Percentiles rank a stretch among this genome's conserved stretches.
Evolutionary conservation across 192 early-diverging fungal genomes (phyloP).

Genomic region (Coemansia sp.): DNA sequence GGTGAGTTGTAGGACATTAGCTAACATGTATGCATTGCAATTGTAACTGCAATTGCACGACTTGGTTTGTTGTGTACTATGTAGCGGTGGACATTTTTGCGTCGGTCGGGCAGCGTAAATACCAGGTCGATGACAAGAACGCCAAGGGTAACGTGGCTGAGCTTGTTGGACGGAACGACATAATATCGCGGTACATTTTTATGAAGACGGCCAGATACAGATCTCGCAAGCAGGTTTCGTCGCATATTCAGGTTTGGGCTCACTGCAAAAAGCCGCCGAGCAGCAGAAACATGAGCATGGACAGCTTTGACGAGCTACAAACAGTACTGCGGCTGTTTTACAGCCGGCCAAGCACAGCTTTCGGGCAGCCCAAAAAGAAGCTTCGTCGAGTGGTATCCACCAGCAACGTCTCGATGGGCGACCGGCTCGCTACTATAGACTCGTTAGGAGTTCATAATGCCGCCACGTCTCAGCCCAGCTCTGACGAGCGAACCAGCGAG

Average conservation of each 20-base stretch:
- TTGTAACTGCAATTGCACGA: slow-evolving; percentile 1
- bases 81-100: slow-evolving; percentile 40
- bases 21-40: background rate
- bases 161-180: slow-evolving; percentile 67
- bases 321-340: slow-evolving; percentile 40
- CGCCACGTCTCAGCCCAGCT: background rate
- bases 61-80: background rate
- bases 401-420: slow-evolving; percentile 19
- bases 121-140: slow-evolving; percentile 43
- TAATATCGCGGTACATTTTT: slow-evolving; percentile 74
- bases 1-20: too few relatives aligned
- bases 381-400: slow-evolving; percentile 43
- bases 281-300: slow-evolving; percentile 39
- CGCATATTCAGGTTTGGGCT: slow-evolving; percentile 77
- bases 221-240: slow-evolving; percentile 78
- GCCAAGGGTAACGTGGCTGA: slow-evolving; percentile 21
- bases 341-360: slow-evolving; percentile 32
- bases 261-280: slow-evolving; percentile 66
- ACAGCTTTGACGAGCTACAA: slow-evolving; percentile 39
- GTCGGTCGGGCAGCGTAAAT: slow-evolving; percentile 45
- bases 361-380: slow-evolving; percentile 28
- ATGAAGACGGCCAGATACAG: slow-evolving; percentile 66
- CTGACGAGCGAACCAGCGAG: background rate
- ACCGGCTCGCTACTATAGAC: slow-evolving; percentile 9
- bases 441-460: slow-evolving; percentile 29